phyloP scores from a whole-genome alignment of 805 yeast genomes.

The Candida berthetii region DNA sequence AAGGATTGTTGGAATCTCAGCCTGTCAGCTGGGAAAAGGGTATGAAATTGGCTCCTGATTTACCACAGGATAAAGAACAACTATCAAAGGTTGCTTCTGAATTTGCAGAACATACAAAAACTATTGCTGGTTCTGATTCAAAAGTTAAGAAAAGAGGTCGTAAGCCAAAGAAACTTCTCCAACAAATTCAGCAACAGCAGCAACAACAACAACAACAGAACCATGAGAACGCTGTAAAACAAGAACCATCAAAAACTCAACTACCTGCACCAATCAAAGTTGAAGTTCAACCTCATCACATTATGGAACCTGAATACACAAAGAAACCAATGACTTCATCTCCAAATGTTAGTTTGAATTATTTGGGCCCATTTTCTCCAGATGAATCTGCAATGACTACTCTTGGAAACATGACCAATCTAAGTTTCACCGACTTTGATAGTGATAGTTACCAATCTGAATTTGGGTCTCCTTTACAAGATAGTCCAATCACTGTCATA shows the following conservation, averaged over 20 bases:
- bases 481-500: not conserved
- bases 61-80: not conserved
- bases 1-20: not conserved
- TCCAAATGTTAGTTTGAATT: not conserved
- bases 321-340: not conserved
- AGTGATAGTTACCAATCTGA: not conserved
- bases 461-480: not conserved
- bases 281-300: not conserved
- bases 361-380: not conserved
- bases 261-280: not conserved
- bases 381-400: not conserved
- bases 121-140: too few species aligned
- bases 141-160: not conserved
- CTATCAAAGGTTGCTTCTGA: not conserved
- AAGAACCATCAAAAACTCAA: too few species aligned
- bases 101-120: slow-evolving; percentile 1
- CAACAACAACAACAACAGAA: not conserved
- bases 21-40: slow-evolving; percentile 1
- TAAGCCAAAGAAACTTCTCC: not conserved
- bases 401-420: not conserved
- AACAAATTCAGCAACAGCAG: not conserved
- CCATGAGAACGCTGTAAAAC: too few species aligned
- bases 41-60: not conserved
- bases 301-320: not conserved
- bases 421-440: not conserved